phyloP scores from a whole-genome alignment of 164 flowering plant genomes.

The Vitis cinerea region DNA sequence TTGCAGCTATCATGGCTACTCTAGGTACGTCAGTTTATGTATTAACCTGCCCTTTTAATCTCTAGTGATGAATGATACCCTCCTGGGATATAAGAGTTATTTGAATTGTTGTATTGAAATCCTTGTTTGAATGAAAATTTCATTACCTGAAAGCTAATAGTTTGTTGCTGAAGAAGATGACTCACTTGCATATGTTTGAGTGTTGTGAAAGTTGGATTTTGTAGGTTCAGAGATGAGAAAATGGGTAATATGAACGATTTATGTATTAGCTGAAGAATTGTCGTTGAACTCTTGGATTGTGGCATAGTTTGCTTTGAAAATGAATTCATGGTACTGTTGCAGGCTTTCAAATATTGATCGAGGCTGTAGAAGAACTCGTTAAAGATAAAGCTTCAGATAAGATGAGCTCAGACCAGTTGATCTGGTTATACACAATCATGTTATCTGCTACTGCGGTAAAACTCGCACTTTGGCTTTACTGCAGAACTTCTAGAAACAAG shows the following conservation, averaged over 20 bases:
- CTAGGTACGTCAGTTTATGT: conserved; percentile 52
- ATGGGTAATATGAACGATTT: too few species aligned
- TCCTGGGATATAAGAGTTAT: background rate
- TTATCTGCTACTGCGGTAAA: conserved; percentile 72
- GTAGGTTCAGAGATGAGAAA: too few species aligned
- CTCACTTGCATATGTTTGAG: too few species aligned
- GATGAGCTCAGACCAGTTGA: conserved; percentile 48
- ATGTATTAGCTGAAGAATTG: too few species aligned
- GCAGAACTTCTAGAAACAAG: conserved; percentile 73
- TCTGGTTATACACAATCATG: conserved; percentile 85
- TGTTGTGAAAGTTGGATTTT: too few species aligned
- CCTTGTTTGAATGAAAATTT: too few species aligned
- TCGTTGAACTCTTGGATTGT: too few species aligned
- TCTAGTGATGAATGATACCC: background rate
- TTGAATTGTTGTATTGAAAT: background rate
- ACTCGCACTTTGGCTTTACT: conserved; percentile 79
- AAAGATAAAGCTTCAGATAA: conserved; percentile 46
- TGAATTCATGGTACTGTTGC: conserved; percentile 11
- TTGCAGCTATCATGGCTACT: conserved; percentile 98
- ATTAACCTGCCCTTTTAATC: background rate
- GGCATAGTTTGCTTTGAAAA: background rate
- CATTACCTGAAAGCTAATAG: too few species aligned
- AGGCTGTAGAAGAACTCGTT: conserved; percentile 73
- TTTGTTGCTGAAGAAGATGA: too few species aligned
- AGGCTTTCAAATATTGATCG: conserved; percentile 89